Evolutionary conservation across 2,329 filamentous ascomycete genomes (phyloP).

Genomic region (Calonectria pauciramosa): DNA sequence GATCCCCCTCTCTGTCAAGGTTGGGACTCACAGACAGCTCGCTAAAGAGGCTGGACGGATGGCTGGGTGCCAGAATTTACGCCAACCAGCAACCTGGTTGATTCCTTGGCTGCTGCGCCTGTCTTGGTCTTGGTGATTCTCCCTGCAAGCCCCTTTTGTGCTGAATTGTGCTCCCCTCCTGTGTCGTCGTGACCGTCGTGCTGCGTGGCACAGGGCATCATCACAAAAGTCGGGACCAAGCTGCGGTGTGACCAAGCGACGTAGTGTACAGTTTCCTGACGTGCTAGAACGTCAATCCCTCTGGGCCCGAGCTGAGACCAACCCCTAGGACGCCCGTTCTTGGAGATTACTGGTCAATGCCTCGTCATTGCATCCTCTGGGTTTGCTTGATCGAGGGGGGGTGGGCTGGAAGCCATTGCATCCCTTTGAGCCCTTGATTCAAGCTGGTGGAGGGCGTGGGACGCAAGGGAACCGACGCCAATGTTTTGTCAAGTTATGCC

Average conservation of each 20-base stretch:
- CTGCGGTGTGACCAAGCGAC: conserved; percentile 30
- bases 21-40: background rate
- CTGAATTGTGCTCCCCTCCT: background rate
- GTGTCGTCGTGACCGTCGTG: background rate
- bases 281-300: conserved; percentile 20
- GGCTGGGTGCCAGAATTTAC: conserved; percentile 9
- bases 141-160: conserved; percentile 18
- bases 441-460: background rate
- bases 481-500: background rate
- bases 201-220: conserved; percentile 16
- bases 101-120: background rate
- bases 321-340: conserved; percentile 36
- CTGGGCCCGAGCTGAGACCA: conserved; percentile 41
- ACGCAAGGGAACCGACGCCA: conserved; percentile 4
- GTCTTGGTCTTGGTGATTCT: background rate
- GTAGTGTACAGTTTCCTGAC: conserved; percentile 20
- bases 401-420: background rate
- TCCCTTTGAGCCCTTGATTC: conserved; percentile 1
- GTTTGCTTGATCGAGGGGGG: conserved; percentile 8
- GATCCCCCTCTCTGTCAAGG: conserved; percentile 13
- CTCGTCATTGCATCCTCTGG: conserved; percentile 28
- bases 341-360: conserved; percentile 47
- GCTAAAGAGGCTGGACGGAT: conserved; percentile 7
- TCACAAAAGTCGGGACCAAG: conserved; percentile 18
- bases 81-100: conserved; percentile 1